Evolutionary conservation across 768 basidiomycete species (phyloP).

Genomic region (Kwoniella dejecticola): DNA sequence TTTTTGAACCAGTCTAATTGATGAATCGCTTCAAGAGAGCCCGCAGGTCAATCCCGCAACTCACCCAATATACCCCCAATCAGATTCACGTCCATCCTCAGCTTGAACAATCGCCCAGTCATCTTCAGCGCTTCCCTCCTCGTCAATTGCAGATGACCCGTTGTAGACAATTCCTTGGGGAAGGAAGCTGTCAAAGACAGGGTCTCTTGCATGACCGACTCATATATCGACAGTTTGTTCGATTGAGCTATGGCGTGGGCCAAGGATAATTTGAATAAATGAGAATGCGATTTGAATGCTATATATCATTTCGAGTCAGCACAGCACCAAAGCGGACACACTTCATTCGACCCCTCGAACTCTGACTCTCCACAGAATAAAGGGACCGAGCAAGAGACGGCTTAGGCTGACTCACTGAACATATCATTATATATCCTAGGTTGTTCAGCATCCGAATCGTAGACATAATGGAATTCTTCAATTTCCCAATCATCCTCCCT

Average conservation of each 20-base stretch:
- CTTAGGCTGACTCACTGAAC: constrained; percentile 88
- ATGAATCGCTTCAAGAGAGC: background rate
- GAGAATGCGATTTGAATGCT: constrained; percentile 88
- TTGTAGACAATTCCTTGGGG: constrained; percentile 75
- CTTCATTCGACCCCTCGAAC: too few species aligned
- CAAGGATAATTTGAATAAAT: constrained; percentile 69
- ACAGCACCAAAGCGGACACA: too few species aligned
- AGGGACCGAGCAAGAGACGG: too few species aligned
- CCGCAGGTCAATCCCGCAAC: too few species aligned
- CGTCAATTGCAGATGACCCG: constrained; percentile 73
- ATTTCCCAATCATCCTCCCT: constrained; percentile 80
- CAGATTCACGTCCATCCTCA: constrained; percentile 84
- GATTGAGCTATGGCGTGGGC: constrained; percentile 93
- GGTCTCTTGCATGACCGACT: constrained; percentile 73
- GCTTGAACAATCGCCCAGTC: constrained; percentile 81
- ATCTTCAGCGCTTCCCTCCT: constrained; percentile 82
- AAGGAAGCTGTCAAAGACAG: constrained; percentile 81
- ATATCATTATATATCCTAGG: constrained; percentile 95
- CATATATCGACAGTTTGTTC: constrained; percentile 84
- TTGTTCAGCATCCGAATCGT: constrained; percentile 78
- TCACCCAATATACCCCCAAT: constrained; percentile 78
- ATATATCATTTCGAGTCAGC: background rate
- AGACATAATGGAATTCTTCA: constrained; percentile 87
- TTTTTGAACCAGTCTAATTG: background rate
- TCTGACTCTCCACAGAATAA: too few species aligned